phyloP scores from a whole-genome alignment of 208 protist species.

The Acanthamoeba culbertsoni region DNA sequence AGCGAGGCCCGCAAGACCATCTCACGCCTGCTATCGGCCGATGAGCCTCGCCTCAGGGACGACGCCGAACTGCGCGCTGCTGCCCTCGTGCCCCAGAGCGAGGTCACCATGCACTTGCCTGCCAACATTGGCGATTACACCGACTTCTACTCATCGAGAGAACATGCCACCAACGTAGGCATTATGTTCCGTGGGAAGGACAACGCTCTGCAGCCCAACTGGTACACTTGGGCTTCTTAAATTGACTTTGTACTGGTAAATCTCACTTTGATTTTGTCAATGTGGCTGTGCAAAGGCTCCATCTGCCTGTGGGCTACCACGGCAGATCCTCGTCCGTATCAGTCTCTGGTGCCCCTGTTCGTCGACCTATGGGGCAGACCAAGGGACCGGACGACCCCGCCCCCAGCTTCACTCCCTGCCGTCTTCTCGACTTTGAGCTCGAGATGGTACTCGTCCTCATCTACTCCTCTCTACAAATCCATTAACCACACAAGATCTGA shows the following conservation, averaged over 20 bases:
- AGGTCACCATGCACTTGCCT: slow-evolving; percentile 85
- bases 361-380: slow-evolving; percentile 85
- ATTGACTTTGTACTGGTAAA: neutral
- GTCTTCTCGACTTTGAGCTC: slow-evolving; percentile 88
- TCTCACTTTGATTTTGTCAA: slow-evolving; percentile 38
- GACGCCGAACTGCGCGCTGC: slow-evolving; percentile 68
- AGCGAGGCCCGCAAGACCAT: slow-evolving; percentile 70
- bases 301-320: slow-evolving; percentile 92
- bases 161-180: slow-evolving; percentile 92
- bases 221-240: slow-evolving; percentile 61
- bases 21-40: slow-evolving; percentile 72
- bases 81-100: slow-evolving; percentile 67
- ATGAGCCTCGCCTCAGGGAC: slow-evolving; percentile 69
- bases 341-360: slow-evolving; percentile 81
- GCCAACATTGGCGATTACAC: slow-evolving; percentile 91
- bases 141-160: slow-evolving; percentile 90
- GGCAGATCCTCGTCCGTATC: slow-evolving; percentile 88
- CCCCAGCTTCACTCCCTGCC: slow-evolving; percentile 72
- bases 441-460: slow-evolving; percentile 76
- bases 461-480: neutral
- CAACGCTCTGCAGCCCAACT: slow-evolving; percentile 88
- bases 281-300: slow-evolving; percentile 68
- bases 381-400: slow-evolving; percentile 66
- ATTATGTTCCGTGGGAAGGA: slow-evolving; percentile 88
- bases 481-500: neutral